A percentile compares a stretch with the other conserved stretches of the same genome.
Conservation (phyloP, 2,329 filamentous ascomycete genomes). For the Aquanectria penicillioides region DNA sequence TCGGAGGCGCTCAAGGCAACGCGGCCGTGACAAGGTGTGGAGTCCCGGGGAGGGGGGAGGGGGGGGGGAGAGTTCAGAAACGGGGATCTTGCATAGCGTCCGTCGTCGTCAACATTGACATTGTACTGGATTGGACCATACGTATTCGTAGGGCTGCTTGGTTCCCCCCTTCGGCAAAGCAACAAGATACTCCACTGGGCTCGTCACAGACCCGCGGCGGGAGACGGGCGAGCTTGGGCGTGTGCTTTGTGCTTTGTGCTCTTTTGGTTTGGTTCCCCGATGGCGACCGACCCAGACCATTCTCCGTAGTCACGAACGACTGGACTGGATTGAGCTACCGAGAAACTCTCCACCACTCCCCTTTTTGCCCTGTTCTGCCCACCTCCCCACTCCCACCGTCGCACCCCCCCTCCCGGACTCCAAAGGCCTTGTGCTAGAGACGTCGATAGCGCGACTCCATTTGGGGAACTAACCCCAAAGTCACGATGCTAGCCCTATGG, state of each 20-base stretch:
- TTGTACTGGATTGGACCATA: no score
- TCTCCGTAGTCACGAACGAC: no score
- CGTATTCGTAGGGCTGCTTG: slow-evolving; percentile 24
- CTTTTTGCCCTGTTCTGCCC: background rate
- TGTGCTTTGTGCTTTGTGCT: no score
- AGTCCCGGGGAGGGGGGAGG: background rate
- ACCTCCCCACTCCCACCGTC: background rate
- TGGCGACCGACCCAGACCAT: no score
- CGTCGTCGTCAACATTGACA: background rate
- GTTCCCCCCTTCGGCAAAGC: background rate
- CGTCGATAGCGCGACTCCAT: slow-evolving; percentile 18
- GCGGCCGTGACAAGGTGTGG: slow-evolving; percentile 16
- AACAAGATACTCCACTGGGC: background rate
- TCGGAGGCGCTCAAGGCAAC: slow-evolving; percentile 11
- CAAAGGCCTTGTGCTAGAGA: slow-evolving; percentile 12
- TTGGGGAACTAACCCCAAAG: slow-evolving; percentile 9
- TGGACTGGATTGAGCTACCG: no score
- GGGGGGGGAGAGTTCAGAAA: slow-evolving; percentile 1
- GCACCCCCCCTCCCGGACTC: slow-evolving; percentile 1
- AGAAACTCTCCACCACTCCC: slow-evolving; percentile 2
- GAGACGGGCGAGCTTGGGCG: no score
- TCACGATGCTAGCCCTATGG: slow-evolving; percentile 17
- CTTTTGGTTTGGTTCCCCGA: no score
- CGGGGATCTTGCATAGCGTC: slow-evolving; percentile 18
- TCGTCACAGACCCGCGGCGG: no score